These are phyloP conservation scores for Bolboschoenoplectus hybrid DNA, from an alignment of 202 grass and related monocot genomes.

Conservation along the genomic window DNA sequence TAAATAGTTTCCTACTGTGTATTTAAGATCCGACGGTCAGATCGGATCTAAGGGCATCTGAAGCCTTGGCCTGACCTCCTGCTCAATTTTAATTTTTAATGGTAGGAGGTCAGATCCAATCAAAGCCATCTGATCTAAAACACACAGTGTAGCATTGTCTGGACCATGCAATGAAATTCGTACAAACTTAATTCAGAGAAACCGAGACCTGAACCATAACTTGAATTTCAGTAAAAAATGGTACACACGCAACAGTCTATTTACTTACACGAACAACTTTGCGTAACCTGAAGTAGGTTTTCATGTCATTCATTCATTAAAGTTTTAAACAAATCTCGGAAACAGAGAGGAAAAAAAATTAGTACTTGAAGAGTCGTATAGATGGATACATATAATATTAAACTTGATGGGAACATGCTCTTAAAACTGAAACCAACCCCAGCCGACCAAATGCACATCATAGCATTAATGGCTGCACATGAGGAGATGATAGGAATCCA, in stretches of 20 bases:
- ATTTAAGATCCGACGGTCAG: background rate
- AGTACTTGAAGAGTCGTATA: background rate
- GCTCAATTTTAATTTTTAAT: background rate
- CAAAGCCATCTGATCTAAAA: constrained; percentile 3
- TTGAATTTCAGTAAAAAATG: background rate
- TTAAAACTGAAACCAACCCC: constrained; percentile 36
- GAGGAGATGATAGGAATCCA: constrained; percentile 25
- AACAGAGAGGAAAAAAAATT: background rate
- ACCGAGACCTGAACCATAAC: background rate
- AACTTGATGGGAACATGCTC: constrained; percentile 26
- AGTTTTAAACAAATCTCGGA: background rate
- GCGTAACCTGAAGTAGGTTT: background rate
- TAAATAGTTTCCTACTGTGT: background rate
- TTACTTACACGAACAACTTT: background rate
- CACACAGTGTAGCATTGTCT: background rate
- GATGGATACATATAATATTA: constrained; percentile 2
- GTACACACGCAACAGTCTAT: constrained; percentile 19
- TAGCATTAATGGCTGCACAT: constrained; percentile 35
- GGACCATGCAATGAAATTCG: background rate
- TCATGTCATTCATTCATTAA: constrained; percentile 3
- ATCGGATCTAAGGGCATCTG: background rate
- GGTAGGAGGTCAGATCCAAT: background rate
- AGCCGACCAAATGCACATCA: constrained; percentile 43
- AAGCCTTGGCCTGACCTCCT: background rate
- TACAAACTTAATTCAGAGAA: background rate